Evolutionary conservation across 345 rosid genomes (phyloP).

Genomic region (Lepidium sativum): DNA sequence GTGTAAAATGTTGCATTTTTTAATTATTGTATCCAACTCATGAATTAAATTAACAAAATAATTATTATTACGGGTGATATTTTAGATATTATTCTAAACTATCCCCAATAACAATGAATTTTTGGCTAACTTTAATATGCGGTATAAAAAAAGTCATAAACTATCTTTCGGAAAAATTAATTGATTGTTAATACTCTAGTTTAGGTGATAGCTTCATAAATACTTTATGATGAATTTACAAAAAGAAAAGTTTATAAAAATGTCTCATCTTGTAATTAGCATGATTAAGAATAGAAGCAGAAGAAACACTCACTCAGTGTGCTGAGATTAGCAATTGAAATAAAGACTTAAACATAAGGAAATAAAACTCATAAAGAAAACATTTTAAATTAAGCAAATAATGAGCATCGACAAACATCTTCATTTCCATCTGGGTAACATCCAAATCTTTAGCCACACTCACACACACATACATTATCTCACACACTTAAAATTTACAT

Average conservation of each 20-base stretch:
- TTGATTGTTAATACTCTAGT: neutral
- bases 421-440: conserved; percentile 7
- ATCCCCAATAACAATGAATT: too few species aligned
- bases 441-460: neutral
- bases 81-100: too few species aligned
- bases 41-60: too few species aligned
- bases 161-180: neutral
- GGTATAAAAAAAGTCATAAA: neutral
- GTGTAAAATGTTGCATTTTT: too few species aligned
- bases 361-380: neutral
- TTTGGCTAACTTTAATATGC: too few species aligned
- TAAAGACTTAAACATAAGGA: too few species aligned
- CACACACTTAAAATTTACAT: conserved; percentile 18
- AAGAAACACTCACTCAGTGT: neutral
- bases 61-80: too few species aligned
- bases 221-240: neutral
- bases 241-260: neutral
- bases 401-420: neutral
- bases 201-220: neutral
- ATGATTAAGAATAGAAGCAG: neutral
- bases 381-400: neutral
- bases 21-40: too few species aligned
- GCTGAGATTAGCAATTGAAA: neutral
- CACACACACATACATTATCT: neutral
- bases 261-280: neutral